These are phyloP conservation scores for Cryphonectria radicalis DNA, from an alignment of 2,329 filamentous ascomycete genomes.

Conservation along the genomic window DNA sequence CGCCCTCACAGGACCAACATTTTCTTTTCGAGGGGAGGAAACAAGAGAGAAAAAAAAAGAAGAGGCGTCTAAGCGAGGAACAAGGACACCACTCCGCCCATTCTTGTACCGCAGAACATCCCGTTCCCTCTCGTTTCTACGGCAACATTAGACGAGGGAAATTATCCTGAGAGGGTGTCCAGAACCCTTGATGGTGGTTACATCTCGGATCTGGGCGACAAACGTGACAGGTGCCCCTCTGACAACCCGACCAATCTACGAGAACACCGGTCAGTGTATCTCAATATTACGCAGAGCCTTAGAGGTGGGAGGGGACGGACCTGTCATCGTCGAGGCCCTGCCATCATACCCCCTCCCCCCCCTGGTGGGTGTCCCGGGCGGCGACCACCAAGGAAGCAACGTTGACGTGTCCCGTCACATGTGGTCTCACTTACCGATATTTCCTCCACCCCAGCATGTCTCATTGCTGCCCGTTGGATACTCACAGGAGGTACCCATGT, in stretches of 20 bases:
- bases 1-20: not conserved
- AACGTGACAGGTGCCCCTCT: not conserved
- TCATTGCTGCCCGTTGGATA: slow-evolving; percentile 18
- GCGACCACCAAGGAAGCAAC: slow-evolving; percentile 2
- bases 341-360: not conserved
- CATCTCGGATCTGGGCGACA: slow-evolving; percentile 9
- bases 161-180: not conserved
- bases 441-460: slow-evolving; percentile 15
- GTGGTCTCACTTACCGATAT: slow-evolving; percentile 28
- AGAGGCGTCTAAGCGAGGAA: not conserved
- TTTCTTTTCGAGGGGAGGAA: not conserved
- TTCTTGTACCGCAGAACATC: not conserved
- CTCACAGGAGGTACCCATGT: slow-evolving; percentile 19
- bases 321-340: not conserved
- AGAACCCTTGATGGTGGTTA: slow-evolving; percentile 4
- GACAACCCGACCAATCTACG: not conserved
- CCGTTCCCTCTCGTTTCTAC: not conserved
- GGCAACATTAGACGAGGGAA: slow-evolving; percentile 3
- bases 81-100: not conserved
- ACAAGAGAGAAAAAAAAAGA: too few relatives aligned
- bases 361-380: not conserved
- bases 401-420: slow-evolving; percentile 28
- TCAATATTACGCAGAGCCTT: not conserved
- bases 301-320: not conserved
- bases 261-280: slow-evolving; percentile 7